Evolutionary conservation across 2,329 filamentous ascomycete genomes (phyloP).

Genomic region (Apiospora aurea): DNA sequence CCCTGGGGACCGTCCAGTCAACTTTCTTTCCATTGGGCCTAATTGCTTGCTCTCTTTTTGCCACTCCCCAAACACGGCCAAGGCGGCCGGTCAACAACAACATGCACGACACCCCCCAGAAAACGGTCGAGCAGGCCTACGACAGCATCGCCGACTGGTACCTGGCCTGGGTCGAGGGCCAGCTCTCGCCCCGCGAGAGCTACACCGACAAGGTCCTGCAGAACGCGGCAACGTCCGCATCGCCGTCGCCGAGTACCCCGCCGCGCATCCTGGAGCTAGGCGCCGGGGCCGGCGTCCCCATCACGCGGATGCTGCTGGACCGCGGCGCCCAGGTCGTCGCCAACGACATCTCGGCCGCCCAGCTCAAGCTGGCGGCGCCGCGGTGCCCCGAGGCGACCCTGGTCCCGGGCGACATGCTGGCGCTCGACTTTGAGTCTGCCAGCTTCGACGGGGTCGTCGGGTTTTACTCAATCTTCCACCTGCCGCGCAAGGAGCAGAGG

Average conservation of each 20-base stretch:
- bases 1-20: background rate
- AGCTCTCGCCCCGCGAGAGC: conserved; percentile 6
- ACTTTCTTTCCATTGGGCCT: background rate
- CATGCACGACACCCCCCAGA: conserved; percentile 10
- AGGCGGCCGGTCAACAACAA: background rate
- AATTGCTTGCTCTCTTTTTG: background rate
- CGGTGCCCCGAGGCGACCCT: conserved; percentile 36
- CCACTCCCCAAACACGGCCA: background rate
- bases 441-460: conserved; percentile 57
- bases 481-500: conserved; percentile 58
- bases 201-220: conserved; percentile 20
- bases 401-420: conserved; percentile 48
- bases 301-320: conserved; percentile 44
- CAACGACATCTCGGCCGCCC: conserved; percentile 51
- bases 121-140: conserved; percentile 20
- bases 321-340: conserved; percentile 40
- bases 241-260: background rate
- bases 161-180: conserved; percentile 15
- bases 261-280: conserved; percentile 49
- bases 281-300: conserved; percentile 49
- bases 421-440: conserved; percentile 39
- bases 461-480: conserved; percentile 63
- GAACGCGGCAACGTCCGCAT: background rate
- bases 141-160: conserved; percentile 23
- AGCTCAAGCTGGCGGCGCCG: conserved; percentile 43